Evolutionary conservation across 139 green algal genomes (phyloP), one percentile per base, ranked within the genome.

Genomic region (Pseudopediastrum boryanum): DNA sequence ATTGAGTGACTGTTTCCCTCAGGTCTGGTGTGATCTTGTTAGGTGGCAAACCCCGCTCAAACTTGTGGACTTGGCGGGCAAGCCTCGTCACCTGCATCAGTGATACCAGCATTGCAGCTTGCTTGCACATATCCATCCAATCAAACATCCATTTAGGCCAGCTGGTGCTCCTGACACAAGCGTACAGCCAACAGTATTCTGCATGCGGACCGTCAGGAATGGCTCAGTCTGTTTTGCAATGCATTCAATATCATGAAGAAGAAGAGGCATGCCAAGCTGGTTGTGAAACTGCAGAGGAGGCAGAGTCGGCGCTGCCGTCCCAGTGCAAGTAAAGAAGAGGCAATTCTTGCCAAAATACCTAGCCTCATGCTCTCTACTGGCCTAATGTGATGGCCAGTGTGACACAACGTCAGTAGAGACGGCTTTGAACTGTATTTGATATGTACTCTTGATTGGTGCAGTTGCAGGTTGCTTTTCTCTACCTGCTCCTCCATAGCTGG

Each of bases 401-500:
- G n/a, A n/a, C n/a, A n/a, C n/a, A n/a, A n/a, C n/a, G n/a, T n/a
- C n/a, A n/a, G n/a, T n/a, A n/a, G n/a, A n/a, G n/a, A n/a, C n/a
- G n/a, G n/a, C n/a, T n/a, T n/a, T n/a, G n/a, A 23, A 76, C 19
- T 25, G 12, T 43, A 63, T 9, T 12, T 54, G 23, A 51, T 27
- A 33, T 56, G 10, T n/a, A 29, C 8, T 50, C 1, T 8, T 35
- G 48, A 8, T 61, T 85, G 79, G 75, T 89, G 87, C 79, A 93
- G 94, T 35, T 86, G 78, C 46, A 88, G 86, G 31, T 94, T 78
- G 33, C 82, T 78, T 1, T 79, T 52, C 79, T 94, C 87, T 71
- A 95, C 83, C 71, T 89, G 78, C 77, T 92, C 88, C 69, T 95
- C 89, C 84, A 95, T 81, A 27, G 31, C 72, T 25, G 66, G 27